phyloP scores from a whole-genome alignment of 805 yeast species.

The Candida maesae region DNA sequence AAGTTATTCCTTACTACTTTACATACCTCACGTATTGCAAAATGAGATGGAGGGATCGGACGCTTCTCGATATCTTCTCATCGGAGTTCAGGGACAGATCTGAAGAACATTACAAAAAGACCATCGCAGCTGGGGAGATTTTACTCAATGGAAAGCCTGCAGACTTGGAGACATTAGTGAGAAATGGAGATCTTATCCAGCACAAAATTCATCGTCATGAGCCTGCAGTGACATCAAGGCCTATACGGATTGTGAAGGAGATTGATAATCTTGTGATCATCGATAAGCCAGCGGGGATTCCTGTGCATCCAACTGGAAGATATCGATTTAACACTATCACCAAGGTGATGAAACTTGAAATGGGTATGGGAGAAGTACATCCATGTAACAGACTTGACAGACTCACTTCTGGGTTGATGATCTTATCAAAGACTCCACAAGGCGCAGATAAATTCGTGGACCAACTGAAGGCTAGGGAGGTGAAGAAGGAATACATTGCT shows the following conservation, averaged over 20 bases:
- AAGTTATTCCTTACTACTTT: slow-evolving; percentile 81
- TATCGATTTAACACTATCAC: slow-evolving; percentile 74
- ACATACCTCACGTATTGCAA: slow-evolving; percentile 90
- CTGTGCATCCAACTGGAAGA: slow-evolving; percentile 94
- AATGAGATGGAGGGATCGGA: slow-evolving; percentile 85
- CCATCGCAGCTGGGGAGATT: slow-evolving; percentile 63
- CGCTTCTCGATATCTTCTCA: slow-evolving; percentile 72
- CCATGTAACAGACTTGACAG: slow-evolving; percentile 89
- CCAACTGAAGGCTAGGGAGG: slow-evolving; percentile 46
- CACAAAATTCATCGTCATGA: slow-evolving; percentile 85
- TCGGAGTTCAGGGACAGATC: slow-evolving; percentile 82
- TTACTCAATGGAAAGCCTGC: slow-evolving; percentile 67
- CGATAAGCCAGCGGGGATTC: slow-evolving; percentile 92
- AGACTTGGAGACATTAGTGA: slow-evolving; percentile 55
- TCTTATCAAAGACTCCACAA: slow-evolving; percentile 33
- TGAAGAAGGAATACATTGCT: slow-evolving; percentile 72
- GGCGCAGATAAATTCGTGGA: slow-evolving; percentile 77
- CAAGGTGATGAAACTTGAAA: slow-evolving; percentile 69
- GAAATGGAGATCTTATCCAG: slow-evolving; percentile 78
- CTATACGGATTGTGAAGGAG: slow-evolving; percentile 39
- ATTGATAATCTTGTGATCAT: slow-evolving; percentile 75
- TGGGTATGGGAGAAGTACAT: slow-evolving; percentile 56
- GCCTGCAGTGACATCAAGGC: slow-evolving; percentile 45
- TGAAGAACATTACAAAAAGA: slow-evolving; percentile 56
- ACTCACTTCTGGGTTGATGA: slow-evolving; percentile 91